Percentiles rank a stretch among this genome's conserved stretches.
phyloP scores from a whole-genome alignment of 75 land plant species.

The Sequoiadendron giganteum region DNA sequence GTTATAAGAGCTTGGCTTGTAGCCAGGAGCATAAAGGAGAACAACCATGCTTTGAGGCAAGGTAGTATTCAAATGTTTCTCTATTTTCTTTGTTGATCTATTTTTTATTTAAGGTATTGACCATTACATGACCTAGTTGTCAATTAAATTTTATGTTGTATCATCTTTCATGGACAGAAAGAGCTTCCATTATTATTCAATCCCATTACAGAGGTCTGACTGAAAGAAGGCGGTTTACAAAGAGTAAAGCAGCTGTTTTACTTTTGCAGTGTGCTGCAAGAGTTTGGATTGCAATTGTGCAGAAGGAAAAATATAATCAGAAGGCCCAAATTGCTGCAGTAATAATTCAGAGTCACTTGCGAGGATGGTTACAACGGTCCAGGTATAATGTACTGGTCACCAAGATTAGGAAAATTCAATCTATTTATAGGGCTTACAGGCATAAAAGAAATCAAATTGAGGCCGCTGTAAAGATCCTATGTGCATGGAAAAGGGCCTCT shows the following conservation, averaged over 20 bases:
- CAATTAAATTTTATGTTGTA: background rate
- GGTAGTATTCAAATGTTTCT: background rate
- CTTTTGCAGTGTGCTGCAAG: constrained; percentile 28
- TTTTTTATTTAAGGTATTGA: background rate
- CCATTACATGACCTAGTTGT: background rate
- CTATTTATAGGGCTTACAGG: background rate
- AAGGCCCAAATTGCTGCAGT: constrained; percentile 17
- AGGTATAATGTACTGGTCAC: background rate
- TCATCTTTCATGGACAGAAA: background rate
- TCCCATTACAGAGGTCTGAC: constrained; percentile 25
- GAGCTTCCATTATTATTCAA: constrained; percentile 44
- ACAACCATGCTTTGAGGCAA: background rate
- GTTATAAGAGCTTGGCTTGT: constrained; percentile 35
- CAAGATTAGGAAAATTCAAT: constrained; percentile 7
- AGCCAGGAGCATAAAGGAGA: background rate
- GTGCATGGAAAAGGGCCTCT: constrained; percentile 24
- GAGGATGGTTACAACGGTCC: constrained; percentile 38
- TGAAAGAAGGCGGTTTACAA: constrained; percentile 25
- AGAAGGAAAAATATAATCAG: background rate
- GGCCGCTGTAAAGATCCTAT: constrained; percentile 41
- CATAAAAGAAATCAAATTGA: background rate
- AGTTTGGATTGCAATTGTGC: constrained; percentile 25
- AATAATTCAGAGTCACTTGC: constrained; percentile 36
- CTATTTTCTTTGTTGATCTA: background rate
- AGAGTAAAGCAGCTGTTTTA: constrained; percentile 23